Percentiles rank a stretch among this genome's conserved stretches.
phyloP scores from a whole-genome alignment of 2,329 filamentous ascomycete genomes.

The Incumbomyces delicatus region DNA sequence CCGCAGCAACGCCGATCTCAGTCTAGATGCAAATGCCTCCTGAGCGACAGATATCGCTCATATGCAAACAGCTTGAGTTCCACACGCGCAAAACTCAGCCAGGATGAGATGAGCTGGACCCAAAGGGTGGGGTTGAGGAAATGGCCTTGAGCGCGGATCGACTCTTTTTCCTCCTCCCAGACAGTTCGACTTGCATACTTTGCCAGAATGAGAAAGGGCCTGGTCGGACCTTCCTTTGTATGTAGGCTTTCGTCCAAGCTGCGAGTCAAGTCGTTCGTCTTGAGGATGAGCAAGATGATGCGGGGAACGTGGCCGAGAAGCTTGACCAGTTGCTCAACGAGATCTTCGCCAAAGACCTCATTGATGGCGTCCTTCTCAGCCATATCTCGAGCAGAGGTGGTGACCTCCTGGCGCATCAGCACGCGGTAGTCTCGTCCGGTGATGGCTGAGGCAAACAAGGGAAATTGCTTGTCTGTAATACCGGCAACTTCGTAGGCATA shows the following conservation, averaged over 20 bases:
- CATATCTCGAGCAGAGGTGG: constrained; percentile 47
- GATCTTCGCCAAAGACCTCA: constrained; percentile 71
- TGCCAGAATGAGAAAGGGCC: constrained; percentile 56
- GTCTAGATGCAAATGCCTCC: constrained; percentile 40
- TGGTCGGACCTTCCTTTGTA: constrained; percentile 47
- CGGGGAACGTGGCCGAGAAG: constrained; percentile 80
- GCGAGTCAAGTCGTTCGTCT: constrained; percentile 93
- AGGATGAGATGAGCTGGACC: constrained; percentile 41
- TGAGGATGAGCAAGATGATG: constrained; percentile 88
- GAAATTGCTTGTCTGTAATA: constrained; percentile 81
- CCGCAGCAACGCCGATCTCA: not conserved
- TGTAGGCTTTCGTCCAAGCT: constrained; percentile 75
- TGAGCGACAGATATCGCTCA: constrained; percentile 45
- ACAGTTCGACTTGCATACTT: constrained; percentile 54
- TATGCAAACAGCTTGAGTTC: constrained; percentile 51
- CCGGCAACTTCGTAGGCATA: constrained; percentile 85
- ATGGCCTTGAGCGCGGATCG: constrained; percentile 38
- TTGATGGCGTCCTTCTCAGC: constrained; percentile 83
- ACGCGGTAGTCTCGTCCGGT: constrained; percentile 85
- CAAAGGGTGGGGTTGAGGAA: constrained; percentile 45
- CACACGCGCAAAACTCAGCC: constrained; percentile 44
- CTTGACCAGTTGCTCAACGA: constrained; percentile 79
- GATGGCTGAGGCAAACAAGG: constrained; percentile 90
- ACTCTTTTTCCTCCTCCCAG: constrained; percentile 51
- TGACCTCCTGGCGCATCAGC: constrained; percentile 48